Base-by-base conservation (phyloP, 1,139 yeast genomes). In the Pichia sp. region DNA sequence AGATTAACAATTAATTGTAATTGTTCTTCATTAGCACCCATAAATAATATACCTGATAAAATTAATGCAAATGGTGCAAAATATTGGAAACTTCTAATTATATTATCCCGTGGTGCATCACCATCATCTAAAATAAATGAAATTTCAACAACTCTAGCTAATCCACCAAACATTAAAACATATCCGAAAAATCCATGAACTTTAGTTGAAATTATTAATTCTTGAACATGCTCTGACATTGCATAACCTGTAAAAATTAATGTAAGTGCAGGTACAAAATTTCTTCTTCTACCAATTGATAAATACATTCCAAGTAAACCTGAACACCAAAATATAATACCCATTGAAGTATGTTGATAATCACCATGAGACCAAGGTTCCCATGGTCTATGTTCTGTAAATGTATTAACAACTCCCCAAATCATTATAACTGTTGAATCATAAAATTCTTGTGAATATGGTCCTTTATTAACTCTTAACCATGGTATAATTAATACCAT, bases 241-340 rank as follows among this genome's bases (percentile, higher is more conserved):
- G 96, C 86, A 76, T 88, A 90, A 1, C 97, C 97, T 0, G 97
- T 90, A 62, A 84, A 83, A 8, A 89, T 78, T 57, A 90, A 76
- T 44, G 92, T 77, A 39, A 88, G 58, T 0, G 95, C 83, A 3
- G 97, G 97, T 36, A 90, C 69, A 59, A 83, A 86, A 42, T 86
- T 78, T 55, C 97, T 75, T 49, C 69, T 70, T 34, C 84, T 80
- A 47, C 76, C 75, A 58, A 83, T 68, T 1, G 95, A 77, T 46
- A 89, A 68, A 66, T 77, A 85, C 58, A 90, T 73, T 0, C 97
- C 97, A 28, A 88, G 68, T 56, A 88, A 70, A 2, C 97, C 97
- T 44, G 96, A 95, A 49, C 88, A 79, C 94, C 96, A 89, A 95
- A 97, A 90, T 39, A 90, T 75, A 50, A 90, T 85, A 2, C 97